Evolutionary conservation across 805 yeast genomes (phyloP).

Genomic region (Sugiyamaella boreocaroliniensis): DNA sequence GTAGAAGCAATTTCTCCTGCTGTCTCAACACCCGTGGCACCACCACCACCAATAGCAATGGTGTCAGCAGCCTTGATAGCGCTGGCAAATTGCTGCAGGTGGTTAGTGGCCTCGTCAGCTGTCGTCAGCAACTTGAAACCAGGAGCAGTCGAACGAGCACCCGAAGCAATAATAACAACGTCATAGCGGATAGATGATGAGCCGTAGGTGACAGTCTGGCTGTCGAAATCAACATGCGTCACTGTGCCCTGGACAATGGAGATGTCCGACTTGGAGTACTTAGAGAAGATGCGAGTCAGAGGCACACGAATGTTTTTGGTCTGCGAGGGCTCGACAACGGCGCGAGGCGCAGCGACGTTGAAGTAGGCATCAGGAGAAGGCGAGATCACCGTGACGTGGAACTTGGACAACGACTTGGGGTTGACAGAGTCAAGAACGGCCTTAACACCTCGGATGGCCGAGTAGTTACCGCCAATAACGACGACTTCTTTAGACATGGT

Average conservation of each 20-base stretch:
- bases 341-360: conserved; percentile 16
- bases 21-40: conserved; percentile 47
- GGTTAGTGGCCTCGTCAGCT: conserved; percentile 7
- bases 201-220: conserved; percentile 8
- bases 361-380: conserved; percentile 12
- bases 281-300: neutral
- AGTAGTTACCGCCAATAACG: conserved; percentile 14
- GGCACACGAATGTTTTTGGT: conserved; percentile 1
- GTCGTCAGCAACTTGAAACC: conserved; percentile 13
- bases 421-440: conserved; percentile 1
- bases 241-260: conserved; percentile 14
- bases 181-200: conserved; percentile 8
- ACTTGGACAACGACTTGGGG: conserved; percentile 2
- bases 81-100: conserved; percentile 6
- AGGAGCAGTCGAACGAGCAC: conserved; percentile 9
- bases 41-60: conserved; percentile 47
- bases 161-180: conserved; percentile 18
- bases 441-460: conserved; percentile 8
- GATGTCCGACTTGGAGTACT: conserved; percentile 1
- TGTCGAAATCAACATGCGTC: conserved; percentile 11
- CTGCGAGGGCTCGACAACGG: conserved; percentile 13
- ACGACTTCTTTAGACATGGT: conserved; percentile 9
- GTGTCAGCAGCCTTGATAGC: conserved; percentile 33
- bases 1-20: conserved; percentile 42
- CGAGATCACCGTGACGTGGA: conserved; percentile 17